A percentile compares a stretch with the other conserved stretches of the same genome.
Conservation (phyloP, 2,329 filamentous ascomycete species). For the Leptosphaerulina australis region DNA sequence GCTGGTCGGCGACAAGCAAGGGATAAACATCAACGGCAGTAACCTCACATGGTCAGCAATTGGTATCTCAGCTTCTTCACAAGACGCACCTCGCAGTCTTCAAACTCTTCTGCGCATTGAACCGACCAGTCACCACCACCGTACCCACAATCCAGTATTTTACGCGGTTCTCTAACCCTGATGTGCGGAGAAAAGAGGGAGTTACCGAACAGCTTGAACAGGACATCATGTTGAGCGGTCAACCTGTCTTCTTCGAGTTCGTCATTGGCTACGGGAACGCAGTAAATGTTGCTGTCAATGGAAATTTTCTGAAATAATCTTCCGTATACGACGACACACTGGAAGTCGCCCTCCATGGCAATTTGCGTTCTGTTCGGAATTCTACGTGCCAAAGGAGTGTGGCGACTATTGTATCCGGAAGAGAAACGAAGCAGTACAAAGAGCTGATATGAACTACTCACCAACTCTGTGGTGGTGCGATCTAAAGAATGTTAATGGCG, state of each 20-base stretch:
- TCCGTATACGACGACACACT: slow-evolving; percentile 44
- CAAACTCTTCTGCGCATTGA: slow-evolving; percentile 46
- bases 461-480: not conserved
- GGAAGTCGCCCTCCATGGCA: slow-evolving; percentile 27
- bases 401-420: not conserved
- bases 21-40: slow-evolving; percentile 49
- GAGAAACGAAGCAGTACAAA: not conserved
- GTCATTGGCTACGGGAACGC: slow-evolving; percentile 44
- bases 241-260: slow-evolving; percentile 50
- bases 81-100: slow-evolving; percentile 48
- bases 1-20: slow-evolving; percentile 42
- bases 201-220: slow-evolving; percentile 40
- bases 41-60: slow-evolving; percentile 38
- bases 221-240: slow-evolving; percentile 41
- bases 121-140: slow-evolving; percentile 48
- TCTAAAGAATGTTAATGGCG: not conserved
- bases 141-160: slow-evolving; percentile 50
- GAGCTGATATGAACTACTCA: not conserved
- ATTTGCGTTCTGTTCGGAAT: not conserved
- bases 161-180: slow-evolving; percentile 32
- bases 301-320: slow-evolving; percentile 49
- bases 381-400: no score
- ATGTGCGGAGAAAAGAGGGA: slow-evolving; percentile 40
- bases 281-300: slow-evolving; percentile 48
- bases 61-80: no score